Evolutionary conservation across 2,329 filamentous ascomycete genomes (phyloP).

Genomic region (Fonsecaea monophora): DNA sequence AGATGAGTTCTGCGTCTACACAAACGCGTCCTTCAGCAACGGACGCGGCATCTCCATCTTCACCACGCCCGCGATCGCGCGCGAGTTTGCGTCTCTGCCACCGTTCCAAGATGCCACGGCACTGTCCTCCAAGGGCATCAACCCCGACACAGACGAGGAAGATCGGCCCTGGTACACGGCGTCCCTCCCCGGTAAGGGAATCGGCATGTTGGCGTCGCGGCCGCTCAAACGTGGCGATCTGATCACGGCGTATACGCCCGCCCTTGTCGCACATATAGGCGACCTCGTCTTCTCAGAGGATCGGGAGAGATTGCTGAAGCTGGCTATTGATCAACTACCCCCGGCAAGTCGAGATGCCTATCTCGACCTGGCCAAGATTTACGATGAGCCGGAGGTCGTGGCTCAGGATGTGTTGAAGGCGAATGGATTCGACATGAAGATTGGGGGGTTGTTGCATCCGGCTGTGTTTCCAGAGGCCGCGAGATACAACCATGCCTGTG

Average conservation of each 20-base stretch:
- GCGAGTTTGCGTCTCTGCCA: conserved; percentile 17
- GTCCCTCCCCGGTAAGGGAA: conserved; percentile 27
- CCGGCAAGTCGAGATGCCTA: conserved; percentile 19
- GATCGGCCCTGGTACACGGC: conserved; percentile 21
- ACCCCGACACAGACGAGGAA: background rate
- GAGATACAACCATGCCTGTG: conserved; percentile 35
- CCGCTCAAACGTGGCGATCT: conserved; percentile 28
- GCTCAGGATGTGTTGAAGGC: conserved; percentile 35
- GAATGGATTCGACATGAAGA: conserved; percentile 34
- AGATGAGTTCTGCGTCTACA: conserved; percentile 30
- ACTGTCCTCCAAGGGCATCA: conserved; percentile 21
- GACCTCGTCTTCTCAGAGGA: conserved; percentile 22
- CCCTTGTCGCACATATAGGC: conserved; percentile 29
- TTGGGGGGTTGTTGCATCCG: conserved; percentile 31
- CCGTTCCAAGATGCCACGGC: conserved; percentile 25
- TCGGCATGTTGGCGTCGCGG: conserved; percentile 30
- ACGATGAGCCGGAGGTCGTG: conserved; percentile 21
- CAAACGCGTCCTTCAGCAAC: conserved; percentile 30
- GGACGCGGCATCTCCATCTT: conserved; percentile 35
- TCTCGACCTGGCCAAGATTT: conserved; percentile 28
- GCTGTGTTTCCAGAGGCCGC: conserved; percentile 34
- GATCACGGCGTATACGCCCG: conserved; percentile 29
- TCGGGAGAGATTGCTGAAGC: conserved; percentile 27
- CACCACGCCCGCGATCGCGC: conserved; percentile 30
- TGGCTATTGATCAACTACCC: conserved; percentile 30